Evolutionary conservation across 2,329 filamentous ascomycete species (phyloP), one percentile per base, ranked within the genome.

Genomic region (Eutypella sp.): DNA sequence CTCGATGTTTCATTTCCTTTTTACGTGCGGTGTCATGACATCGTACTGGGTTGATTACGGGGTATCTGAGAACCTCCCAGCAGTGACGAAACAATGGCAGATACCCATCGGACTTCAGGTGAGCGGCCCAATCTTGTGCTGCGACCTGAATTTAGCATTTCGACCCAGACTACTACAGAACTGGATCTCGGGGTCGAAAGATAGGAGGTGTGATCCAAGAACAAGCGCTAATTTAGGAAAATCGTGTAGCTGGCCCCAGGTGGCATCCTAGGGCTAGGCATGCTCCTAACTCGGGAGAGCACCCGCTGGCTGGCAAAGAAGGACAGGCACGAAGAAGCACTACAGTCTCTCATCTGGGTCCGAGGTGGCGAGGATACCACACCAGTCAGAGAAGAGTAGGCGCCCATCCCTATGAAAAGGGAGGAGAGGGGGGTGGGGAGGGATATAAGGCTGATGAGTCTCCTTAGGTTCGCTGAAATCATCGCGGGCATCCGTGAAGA

Each of bases 341-440:
- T 71, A 46, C 59, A 71, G 43, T 71, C 69, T 3, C 57, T 78
- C n/a, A 65, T 70, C 18, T 77, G 74, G 74, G 68, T 78, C 11
- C 69, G 75, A 3, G 74, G 73, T 4, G 74, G 71, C n/a, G 64
- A 47, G 13, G 44, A 68, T 40, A 57, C 56, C 1, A 52, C 61
- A 8, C 57, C 62, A 20, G 66, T 68, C 2, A 54, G 60, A 27
- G 58, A 61, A 43, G 67, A 70, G 60, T 66, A 56, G 39, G 57
- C 47, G 11, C 4, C 24, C n/a, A n/a, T n/a, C 13, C n/a, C 18
- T 22, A 9, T 4, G 7, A 16, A 19, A 16, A 27, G 41, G 48
- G 36, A 41, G 41, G 29, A n/a, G 8, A 27, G 18, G 19, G 8
- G 5, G 2, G 34, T 22, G n/a, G 18, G 7, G 1, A 19, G 16